These are phyloP conservation scores for Neolentinus lepideus DNA, from an alignment of 1,284 basidiomycete species.

Conservation along the genomic window DNA sequence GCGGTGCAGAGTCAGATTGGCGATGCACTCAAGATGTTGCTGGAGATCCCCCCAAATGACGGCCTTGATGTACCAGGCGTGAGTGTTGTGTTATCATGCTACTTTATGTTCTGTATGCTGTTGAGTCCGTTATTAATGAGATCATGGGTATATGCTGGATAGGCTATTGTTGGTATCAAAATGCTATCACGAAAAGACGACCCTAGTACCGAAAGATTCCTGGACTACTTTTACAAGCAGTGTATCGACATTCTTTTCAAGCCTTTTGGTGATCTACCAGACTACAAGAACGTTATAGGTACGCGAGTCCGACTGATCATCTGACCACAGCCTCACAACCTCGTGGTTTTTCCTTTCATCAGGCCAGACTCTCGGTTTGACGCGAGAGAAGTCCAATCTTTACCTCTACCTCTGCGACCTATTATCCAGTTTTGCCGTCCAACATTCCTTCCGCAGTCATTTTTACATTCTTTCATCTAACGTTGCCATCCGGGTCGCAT, in stretches of 20 bases:
- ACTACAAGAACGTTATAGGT: conserved; percentile 64
- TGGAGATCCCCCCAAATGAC: conserved; percentile 63
- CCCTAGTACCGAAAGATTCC: conserved; percentile 79
- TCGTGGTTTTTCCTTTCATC: not conserved
- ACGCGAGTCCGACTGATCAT: conserved; percentile 14
- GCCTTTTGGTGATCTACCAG: conserved; percentile 74
- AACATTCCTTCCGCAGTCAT: conserved; percentile 88
- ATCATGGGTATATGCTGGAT: conserved; percentile 6
- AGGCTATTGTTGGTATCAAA: conserved; percentile 25
- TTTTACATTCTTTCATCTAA: conserved; percentile 83
- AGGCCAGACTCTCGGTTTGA: conserved; percentile 50
- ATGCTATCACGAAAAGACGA: conserved; percentile 68
- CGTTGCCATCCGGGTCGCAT: conserved; percentile 66
- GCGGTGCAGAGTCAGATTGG: conserved; percentile 89
- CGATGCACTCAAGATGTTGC: conserved; percentile 80
- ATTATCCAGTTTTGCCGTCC: conserved; percentile 80
- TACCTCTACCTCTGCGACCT: conserved; percentile 85
- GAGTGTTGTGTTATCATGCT: conserved; percentile 10
- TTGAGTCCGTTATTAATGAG: not conserved
- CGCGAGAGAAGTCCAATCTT: conserved; percentile 70
- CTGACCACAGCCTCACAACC: not conserved
- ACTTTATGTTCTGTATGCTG: not conserved
- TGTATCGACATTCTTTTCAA: conserved; percentile 72
- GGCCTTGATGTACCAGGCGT: conserved; percentile 26
- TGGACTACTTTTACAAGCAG: conserved; percentile 88